A percentile compares a stretch with the other conserved stretches of the same genome.
Evolutionary conservation across 768 basidiomycete genomes (phyloP).

Genomic region (Pholiota molesta): DNA sequence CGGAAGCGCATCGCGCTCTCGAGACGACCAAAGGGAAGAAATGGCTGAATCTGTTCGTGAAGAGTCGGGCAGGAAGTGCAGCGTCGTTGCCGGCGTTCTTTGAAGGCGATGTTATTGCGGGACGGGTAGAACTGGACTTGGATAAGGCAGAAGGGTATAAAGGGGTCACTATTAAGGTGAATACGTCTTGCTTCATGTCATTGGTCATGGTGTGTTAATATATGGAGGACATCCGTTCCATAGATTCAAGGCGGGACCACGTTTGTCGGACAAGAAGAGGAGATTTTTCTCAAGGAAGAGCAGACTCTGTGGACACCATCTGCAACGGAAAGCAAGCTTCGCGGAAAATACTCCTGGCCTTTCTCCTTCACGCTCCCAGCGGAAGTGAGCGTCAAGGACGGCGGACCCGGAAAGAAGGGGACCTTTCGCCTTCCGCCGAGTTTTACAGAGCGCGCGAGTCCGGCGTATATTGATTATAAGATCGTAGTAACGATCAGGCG

Average conservation of each 20-base stretch:
- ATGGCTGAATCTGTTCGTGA: conserved; percentile 53
- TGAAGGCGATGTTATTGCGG: conserved; percentile 51
- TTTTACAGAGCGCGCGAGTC: conserved; percentile 58
- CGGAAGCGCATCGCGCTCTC: conserved; percentile 43
- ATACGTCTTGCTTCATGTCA: conserved; percentile 20
- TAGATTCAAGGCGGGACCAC: conserved; percentile 53
- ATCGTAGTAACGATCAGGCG: conserved; percentile 53
- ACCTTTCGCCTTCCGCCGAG: conserved; percentile 50
- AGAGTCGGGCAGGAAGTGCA: conserved; percentile 44
- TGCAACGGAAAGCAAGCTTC: conserved; percentile 35
- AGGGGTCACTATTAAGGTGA: conserved; percentile 47
- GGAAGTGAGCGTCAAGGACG: conserved; percentile 40
- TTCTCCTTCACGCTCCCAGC: conserved; percentile 50
- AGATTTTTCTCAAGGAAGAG: conserved; percentile 45
- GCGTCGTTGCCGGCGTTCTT: conserved; percentile 47
- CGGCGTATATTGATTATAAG: conserved; percentile 60
- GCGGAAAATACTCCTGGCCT: conserved; percentile 50
- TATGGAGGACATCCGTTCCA: neutral
- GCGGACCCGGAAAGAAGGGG: conserved; percentile 33
- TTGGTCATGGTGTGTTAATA: neutral
- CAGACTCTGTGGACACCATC: conserved; percentile 44
- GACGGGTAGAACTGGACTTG: conserved; percentile 53
- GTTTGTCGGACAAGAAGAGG: conserved; percentile 58
- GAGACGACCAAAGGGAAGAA: conserved; percentile 44
- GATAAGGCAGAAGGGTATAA: conserved; percentile 53